These are phyloP conservation scores for Phytophthora syringae DNA, from an alignment of 352 stramenopile species.

Conservation along the genomic window DNA sequence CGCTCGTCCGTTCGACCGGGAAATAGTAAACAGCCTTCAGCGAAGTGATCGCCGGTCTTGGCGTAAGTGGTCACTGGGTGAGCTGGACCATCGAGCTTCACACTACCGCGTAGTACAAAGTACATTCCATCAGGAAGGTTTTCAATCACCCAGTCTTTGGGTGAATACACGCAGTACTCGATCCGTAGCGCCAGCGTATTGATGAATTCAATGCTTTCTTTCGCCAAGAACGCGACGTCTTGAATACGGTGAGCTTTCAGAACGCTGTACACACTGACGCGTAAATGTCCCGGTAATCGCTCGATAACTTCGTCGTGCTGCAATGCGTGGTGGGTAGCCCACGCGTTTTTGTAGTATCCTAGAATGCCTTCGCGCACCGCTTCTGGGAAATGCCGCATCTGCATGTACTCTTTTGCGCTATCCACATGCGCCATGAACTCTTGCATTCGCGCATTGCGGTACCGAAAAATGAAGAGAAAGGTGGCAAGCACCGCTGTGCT, in stretches of 20 bases:
- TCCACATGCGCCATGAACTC: constrained; percentile 76
- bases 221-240: constrained; percentile 60
- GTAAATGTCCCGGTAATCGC: constrained; percentile 62
- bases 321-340: constrained; percentile 55
- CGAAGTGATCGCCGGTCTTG: constrained; percentile 66
- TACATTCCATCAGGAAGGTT: constrained; percentile 71
- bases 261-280: constrained; percentile 59
- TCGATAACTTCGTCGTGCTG: constrained; percentile 55
- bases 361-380: constrained; percentile 63
- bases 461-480: constrained; percentile 76
- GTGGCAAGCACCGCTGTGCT: constrained; percentile 72
- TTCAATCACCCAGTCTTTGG: constrained; percentile 81
- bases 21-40: constrained; percentile 56
- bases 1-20: constrained; percentile 52
- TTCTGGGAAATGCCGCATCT: constrained; percentile 64
- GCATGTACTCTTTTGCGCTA: constrained; percentile 80
- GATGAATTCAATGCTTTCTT: constrained; percentile 74
- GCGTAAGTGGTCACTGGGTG: constrained; percentile 39
- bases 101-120: constrained; percentile 63
- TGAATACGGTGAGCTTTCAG: constrained; percentile 68
- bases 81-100: constrained; percentile 48
- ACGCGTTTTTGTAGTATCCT: constrained; percentile 67
- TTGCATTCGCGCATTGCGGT: constrained; percentile 61
- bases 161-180: constrained; percentile 56
- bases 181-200: constrained; percentile 68